Conservation (phyloP, 2,329 filamentous ascomycete species). For the Cordyceps cateniannulata region DNA sequence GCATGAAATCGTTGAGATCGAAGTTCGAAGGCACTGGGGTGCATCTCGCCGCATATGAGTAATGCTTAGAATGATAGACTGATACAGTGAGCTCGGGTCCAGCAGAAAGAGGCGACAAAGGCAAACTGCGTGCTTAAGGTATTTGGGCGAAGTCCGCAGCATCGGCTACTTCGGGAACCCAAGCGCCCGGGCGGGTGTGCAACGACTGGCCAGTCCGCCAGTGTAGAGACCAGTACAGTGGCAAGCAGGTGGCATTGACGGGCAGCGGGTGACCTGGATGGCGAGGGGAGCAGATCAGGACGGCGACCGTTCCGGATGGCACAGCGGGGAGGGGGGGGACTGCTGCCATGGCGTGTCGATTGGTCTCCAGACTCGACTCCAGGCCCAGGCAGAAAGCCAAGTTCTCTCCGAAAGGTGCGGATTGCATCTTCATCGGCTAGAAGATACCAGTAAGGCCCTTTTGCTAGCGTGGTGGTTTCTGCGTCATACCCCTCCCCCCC, state of each 20-base stretch:
- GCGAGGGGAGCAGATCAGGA: slow-evolving; percentile 14
- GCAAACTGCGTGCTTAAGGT: neutral
- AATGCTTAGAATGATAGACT: neutral
- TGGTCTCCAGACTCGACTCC: neutral
- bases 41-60: slow-evolving; percentile 10
- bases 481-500: neutral
- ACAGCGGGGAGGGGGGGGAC: slow-evolving; percentile 14
- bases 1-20: slow-evolving; percentile 11
- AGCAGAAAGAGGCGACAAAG: neutral
- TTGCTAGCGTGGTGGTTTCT: neutral
- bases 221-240: neutral
- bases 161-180: neutral
- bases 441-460: neutral
- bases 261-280: neutral
- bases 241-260: neutral
- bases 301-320: slow-evolving; percentile 25
- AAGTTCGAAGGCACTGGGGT: slow-evolving; percentile 12
- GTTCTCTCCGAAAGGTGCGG: neutral
- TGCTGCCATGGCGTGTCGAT: slow-evolving; percentile 19
- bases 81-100: neutral
- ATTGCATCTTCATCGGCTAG: neutral
- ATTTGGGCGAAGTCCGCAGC: neutral
- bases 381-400: neutral
- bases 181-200: neutral
- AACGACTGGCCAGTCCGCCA: neutral